Evolutionary conservation across 1,139 yeast species (phyloP).

Genomic region (Kurtzmaniella quercitrusa): DNA sequence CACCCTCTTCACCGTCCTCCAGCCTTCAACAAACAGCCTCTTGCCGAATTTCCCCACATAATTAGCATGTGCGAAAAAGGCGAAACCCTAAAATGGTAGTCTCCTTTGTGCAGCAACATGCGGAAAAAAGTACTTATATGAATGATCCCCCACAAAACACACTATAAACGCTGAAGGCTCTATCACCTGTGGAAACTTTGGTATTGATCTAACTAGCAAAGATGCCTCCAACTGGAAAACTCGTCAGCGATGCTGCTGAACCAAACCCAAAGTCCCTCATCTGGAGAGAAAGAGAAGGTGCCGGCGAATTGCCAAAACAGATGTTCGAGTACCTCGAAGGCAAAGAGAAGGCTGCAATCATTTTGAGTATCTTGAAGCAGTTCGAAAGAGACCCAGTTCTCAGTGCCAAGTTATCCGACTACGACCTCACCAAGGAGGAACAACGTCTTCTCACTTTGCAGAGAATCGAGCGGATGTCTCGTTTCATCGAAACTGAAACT

Average conservation of each 20-base stretch:
- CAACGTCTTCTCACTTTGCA: constrained; percentile 50
- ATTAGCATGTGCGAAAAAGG: not conserved
- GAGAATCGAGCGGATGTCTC: constrained; percentile 28
- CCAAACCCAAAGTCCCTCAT: constrained; percentile 33
- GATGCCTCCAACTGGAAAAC: not conserved
- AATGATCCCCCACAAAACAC: not conserved
- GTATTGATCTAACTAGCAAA: not conserved
- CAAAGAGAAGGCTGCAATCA: constrained; percentile 37
- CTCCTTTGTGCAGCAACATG: not conserved
- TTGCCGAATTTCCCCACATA: constrained; percentile 1
- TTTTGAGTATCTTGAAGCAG: constrained; percentile 42
- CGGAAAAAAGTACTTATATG: not conserved
- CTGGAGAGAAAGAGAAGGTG: constrained; percentile 23
- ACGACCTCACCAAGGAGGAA: constrained; percentile 48
- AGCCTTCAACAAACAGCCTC: not conserved
- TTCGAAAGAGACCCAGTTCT: constrained; percentile 53
- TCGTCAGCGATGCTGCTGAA: constrained; percentile 4
- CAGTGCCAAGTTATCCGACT: constrained; percentile 44
- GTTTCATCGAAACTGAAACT: constrained; percentile 25
- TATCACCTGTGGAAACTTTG: no score
- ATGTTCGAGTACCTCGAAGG: constrained; percentile 52
- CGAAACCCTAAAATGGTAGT: not conserved
- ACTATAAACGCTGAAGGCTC: no score
- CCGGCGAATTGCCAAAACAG: constrained; percentile 22
- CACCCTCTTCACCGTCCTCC: no score